Evolutionary conservation across 805 yeast genomes (phyloP), one percentile per base, ranked within the genome.

Genomic region (Wickerhamiella alocasiicola): DNA sequence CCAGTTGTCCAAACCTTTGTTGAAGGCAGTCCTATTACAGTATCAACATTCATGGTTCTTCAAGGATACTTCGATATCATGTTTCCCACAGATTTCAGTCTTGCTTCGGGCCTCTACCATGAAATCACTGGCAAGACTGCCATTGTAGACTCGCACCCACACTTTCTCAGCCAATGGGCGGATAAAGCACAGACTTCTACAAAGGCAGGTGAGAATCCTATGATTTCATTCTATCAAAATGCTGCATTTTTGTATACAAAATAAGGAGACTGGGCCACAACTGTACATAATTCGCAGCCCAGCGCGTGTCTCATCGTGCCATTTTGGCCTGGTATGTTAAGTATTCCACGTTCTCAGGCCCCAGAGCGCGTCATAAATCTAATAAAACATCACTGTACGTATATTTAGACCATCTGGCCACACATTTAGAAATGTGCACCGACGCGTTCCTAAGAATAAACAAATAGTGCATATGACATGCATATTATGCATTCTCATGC

Each of bases 61-160:
- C 94, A 81, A 55, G 95, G 94, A 0, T 79, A 70, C 53, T 83
- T 81, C 55, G 94, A 83, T 57, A 82, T 83, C 38, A 74, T 81
- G 78, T 83, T 83, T 53, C 82, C 93, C 7, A 83, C 94, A 0
- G 80, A 83, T 52, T 84, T 83, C 56, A 60, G 62, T 6, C 62
- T 75, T 6, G 73, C 76, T 3, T 65, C 71, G 30, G 78, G 76
- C 36, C 46, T 82, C 44, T 84, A 83, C 54, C 62, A 65, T 13
- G 70, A 71, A 46, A 71, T 81, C 12, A 70, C 77, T 16, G 84
- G 84, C 0, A 78, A 72, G 49, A 55, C 67, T 2, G 68, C 77
- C 12, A 62, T 60, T 40, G 70, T 71, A 0, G 65, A 71, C 31
- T 59, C 74, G 27, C 93, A 83, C 57, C 59, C 65, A 6, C 81